phyloP scores from a whole-genome alignment of 1,139 yeast genomes.

The Taphrina betulina region DNA sequence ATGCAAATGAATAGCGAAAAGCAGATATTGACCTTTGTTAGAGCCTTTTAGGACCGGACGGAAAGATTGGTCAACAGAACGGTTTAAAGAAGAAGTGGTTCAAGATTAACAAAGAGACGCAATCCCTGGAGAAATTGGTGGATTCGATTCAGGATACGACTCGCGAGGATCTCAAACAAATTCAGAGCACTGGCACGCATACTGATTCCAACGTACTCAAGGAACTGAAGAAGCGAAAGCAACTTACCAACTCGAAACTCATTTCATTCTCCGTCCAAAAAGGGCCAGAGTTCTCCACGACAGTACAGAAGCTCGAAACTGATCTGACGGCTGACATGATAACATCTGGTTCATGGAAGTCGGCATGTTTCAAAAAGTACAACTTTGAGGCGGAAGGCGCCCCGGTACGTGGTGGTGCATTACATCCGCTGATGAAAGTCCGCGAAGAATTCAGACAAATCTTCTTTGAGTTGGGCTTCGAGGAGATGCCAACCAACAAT shows the following conservation, averaged over 20 bases:
- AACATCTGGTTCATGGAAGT: slow-evolving; percentile 70
- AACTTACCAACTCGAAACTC: slow-evolving; percentile 58
- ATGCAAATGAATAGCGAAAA: slow-evolving; percentile 5
- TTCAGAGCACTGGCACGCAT: slow-evolving; percentile 59
- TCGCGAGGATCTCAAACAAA: slow-evolving; percentile 60
- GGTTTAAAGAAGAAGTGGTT: slow-evolving; percentile 98
- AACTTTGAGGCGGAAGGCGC: slow-evolving; percentile 95
- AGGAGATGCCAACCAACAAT: slow-evolving; percentile 98
- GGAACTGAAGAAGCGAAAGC: slow-evolving; percentile 92
- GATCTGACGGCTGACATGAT: slow-evolving; percentile 94
- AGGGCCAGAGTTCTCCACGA: slow-evolving; percentile 80
- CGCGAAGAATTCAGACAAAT: slow-evolving; percentile 97
- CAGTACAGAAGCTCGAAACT: slow-evolving; percentile 79
- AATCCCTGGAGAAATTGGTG: slow-evolving; percentile 60
- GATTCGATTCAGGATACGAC: slow-evolving; percentile 61
- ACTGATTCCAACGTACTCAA: slow-evolving; percentile 59
- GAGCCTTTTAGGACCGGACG: slow-evolving; percentile 55
- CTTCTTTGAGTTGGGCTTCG: slow-evolving; percentile 95
- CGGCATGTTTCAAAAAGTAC: slow-evolving; percentile 85
- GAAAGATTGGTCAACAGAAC: slow-evolving; percentile 91
- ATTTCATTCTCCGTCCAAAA: slow-evolving; percentile 74
- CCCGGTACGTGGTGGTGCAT: slow-evolving; percentile 80
- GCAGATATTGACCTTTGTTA: no score
- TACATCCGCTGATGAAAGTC: slow-evolving; percentile 94
- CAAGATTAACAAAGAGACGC: slow-evolving; percentile 72